Conservation (phyloP, 306 rosid species). For the Purshia tridentata region DNA sequence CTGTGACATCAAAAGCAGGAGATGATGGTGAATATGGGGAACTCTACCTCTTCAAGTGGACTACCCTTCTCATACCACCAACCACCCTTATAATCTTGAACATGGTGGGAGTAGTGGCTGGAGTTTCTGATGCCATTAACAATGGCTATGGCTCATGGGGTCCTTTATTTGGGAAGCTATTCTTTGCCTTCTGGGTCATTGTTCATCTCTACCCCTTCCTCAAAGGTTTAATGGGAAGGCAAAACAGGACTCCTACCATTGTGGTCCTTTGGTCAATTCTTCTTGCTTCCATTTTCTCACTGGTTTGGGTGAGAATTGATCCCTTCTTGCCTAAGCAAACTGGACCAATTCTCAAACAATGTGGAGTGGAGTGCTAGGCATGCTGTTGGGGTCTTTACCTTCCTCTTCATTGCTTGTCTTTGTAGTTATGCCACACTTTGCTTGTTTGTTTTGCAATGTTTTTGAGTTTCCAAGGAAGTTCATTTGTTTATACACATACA, state of each 20-base stretch:
- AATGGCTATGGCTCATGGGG: slow-evolving; percentile 95
- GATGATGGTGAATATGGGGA: slow-evolving; percentile 52
- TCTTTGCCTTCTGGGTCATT: slow-evolving; percentile 91
- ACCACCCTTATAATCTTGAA: slow-evolving; percentile 79
- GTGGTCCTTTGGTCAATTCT: slow-evolving; percentile 86
- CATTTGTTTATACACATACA: slow-evolving; percentile 14
- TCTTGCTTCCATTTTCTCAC: slow-evolving; percentile 73
- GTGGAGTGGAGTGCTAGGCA: slow-evolving; percentile 77
- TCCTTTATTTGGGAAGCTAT: slow-evolving; percentile 79
- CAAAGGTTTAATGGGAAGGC: slow-evolving; percentile 89
- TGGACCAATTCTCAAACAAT: slow-evolving; percentile 87
- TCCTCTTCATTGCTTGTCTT: slow-evolving; percentile 27
- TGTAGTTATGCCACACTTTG: slow-evolving; percentile 12
- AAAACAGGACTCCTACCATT: slow-evolving; percentile 88
- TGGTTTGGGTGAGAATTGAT: slow-evolving; percentile 90
- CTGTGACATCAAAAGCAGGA: slow-evolving; percentile 64
- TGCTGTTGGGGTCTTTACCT: not conserved
- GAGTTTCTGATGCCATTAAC: slow-evolving; percentile 85
- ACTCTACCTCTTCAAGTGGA: slow-evolving; percentile 89
- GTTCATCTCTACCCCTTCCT: slow-evolving; percentile 94
- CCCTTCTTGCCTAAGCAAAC: slow-evolving; percentile 81
- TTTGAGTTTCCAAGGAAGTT: slow-evolving; percentile 3
- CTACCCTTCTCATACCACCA: slow-evolving; percentile 87
- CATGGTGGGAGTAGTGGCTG: slow-evolving; percentile 94
- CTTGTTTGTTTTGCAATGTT: slow-evolving; percentile 2